These are phyloP conservation scores for Eucalyptus curtisii DNA, from an alignment of 345 rosid species.

Conservation along the genomic window DNA sequence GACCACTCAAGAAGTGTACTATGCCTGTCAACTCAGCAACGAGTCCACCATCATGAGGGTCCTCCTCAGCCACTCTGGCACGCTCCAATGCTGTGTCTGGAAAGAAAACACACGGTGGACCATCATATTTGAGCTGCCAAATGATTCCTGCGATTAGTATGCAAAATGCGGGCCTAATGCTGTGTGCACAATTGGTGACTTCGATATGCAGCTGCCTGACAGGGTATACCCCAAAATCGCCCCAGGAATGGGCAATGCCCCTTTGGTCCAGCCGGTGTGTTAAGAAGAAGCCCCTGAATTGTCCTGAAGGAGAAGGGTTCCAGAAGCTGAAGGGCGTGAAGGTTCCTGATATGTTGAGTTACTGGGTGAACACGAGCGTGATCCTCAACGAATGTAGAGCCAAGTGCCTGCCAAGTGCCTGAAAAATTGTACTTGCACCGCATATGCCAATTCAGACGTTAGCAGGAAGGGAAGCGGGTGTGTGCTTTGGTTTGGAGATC, in stretches of 20 bases:
- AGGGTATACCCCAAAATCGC: not conserved
- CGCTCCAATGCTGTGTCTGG: not conserved
- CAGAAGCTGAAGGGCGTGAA: not conserved
- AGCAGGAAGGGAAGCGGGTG: conserved; percentile 26
- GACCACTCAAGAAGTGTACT: not conserved
- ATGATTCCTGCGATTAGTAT: not conserved
- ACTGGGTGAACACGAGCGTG: not conserved
- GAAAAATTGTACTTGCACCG: conserved; percentile 33
- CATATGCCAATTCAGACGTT: conserved; percentile 25
- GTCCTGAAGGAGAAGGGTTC: conserved; percentile 1
- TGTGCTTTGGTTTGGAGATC: conserved; percentile 30
- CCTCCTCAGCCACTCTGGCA: not conserved
- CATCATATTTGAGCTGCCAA: not conserved
- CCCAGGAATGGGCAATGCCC: not conserved
- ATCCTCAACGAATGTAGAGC: conserved; percentile 16
- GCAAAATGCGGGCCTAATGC: not conserved
- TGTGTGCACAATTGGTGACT: not conserved
- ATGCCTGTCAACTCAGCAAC: too few species aligned
- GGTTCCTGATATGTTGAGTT: conserved; percentile 1
- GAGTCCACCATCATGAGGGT: not conserved
- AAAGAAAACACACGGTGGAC: not conserved
- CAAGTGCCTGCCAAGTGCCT: conserved; percentile 16
- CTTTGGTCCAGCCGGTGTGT: not conserved
- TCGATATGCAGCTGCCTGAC: not conserved
- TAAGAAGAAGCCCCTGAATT: not conserved